phyloP scores from a whole-genome alignment of 768 basidiomycete species.

The Termitomyces sp. region DNA sequence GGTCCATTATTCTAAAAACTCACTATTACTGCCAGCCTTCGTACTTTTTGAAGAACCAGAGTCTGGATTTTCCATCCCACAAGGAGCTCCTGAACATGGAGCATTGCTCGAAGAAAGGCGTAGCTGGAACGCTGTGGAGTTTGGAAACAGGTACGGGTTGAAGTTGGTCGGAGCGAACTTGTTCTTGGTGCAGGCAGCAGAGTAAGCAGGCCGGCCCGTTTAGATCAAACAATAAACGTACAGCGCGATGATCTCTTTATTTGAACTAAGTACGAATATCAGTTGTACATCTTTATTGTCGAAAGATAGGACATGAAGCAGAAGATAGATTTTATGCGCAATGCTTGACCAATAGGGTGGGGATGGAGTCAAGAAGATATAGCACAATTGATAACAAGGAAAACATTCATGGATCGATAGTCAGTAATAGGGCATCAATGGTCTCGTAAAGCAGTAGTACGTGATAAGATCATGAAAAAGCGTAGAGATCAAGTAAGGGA shows the following conservation, averaged over 20 bases:
- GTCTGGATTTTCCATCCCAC: conserved; percentile 33
- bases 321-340: conserved; percentile 7
- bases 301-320: conserved; percentile 6
- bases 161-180: conserved; percentile 58
- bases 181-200: conserved; percentile 36
- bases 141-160: conserved; percentile 46
- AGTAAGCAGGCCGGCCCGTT: not conserved
- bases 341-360: conserved; percentile 1
- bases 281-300: conserved; percentile 9
- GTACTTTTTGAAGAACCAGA: conserved; percentile 58
- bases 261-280: conserved; percentile 9
- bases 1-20: not conserved
- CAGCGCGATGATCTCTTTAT: conserved; percentile 4
- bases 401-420: conserved; percentile 2
- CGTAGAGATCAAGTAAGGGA: not conserved
- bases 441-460: conserved; percentile 9
- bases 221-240: not conserved
- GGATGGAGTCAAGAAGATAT: conserved; percentile 3
- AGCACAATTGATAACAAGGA: conserved; percentile 11
- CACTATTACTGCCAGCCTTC: conserved; percentile 31
- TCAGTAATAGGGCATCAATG: conserved; percentile 1
- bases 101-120: conserved; percentile 38
- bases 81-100: conserved; percentile 40
- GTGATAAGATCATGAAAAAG: conserved; percentile 10
- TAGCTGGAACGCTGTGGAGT: conserved; percentile 50